These are phyloP conservation scores for Halocafeteria seosinensis DNA, from an alignment of 108 stramenopile species.

Conservation along the genomic window DNA sequence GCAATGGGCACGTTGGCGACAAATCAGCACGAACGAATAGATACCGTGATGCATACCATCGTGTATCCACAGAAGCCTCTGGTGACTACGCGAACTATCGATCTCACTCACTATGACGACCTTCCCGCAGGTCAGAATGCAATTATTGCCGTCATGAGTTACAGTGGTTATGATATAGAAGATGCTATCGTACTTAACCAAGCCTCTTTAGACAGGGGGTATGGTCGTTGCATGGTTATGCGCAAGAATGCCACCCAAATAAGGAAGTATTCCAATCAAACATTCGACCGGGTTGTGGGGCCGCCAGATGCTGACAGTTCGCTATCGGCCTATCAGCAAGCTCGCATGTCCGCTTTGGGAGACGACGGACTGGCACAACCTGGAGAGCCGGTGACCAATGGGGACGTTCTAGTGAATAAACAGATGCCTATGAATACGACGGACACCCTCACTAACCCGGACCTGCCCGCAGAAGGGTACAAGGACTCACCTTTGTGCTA, in stretches of 20 bases:
- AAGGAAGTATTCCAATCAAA: conserved; percentile 5
- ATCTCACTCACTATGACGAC: conserved; percentile 82
- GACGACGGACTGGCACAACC: conserved; percentile 32
- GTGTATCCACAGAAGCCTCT: conserved; percentile 95
- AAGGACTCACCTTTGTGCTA: conserved; percentile 2
- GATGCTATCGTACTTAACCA: conserved; percentile 96
- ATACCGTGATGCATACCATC: conserved; percentile 77
- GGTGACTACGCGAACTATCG: conserved; percentile 74
- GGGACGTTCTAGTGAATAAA: conserved; percentile 37
- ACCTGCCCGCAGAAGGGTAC: no score
- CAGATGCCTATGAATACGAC: conserved; percentile 20
- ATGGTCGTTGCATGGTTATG: conserved; percentile 57
- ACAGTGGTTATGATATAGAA: conserved; percentile 98
- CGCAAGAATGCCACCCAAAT: conserved; percentile 5
- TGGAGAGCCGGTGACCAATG: conserved; percentile 26
- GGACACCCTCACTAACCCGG: not conserved
- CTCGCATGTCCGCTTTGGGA: conserved; percentile 10
- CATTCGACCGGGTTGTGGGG: not conserved
- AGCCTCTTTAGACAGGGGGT: conserved; percentile 86
- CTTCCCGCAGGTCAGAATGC: conserved; percentile 94
- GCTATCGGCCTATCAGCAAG: not conserved
- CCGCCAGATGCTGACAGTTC: not conserved
- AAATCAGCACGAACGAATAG: conserved; percentile 89
- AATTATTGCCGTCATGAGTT: conserved; percentile 90
- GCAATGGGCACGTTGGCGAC: conserved; percentile 87